Conservation (phyloP, 2,329 filamentous ascomycete species). For the Alternaria arborescens region DNA sequence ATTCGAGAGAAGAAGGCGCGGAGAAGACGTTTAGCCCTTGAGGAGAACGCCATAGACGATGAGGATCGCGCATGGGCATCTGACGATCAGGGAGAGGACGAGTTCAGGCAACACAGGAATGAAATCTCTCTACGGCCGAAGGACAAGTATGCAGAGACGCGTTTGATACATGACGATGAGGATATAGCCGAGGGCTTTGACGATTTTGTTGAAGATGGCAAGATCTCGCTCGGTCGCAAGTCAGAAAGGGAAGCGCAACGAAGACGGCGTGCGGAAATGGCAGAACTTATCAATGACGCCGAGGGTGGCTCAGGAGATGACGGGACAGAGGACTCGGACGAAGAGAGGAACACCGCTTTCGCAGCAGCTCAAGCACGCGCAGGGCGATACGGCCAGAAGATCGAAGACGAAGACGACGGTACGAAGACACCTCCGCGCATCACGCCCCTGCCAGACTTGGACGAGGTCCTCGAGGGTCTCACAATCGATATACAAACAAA, state of each 20-base stretch:
- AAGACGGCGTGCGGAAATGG: constrained; percentile 78
- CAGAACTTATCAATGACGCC: constrained; percentile 80
- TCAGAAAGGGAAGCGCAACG: constrained; percentile 76
- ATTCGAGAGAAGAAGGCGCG: constrained; percentile 92
- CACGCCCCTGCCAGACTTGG: constrained; percentile 77
- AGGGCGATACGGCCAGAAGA: constrained; percentile 76
- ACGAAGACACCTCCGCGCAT: constrained; percentile 75
- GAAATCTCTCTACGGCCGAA: constrained; percentile 62
- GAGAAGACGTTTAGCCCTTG: constrained; percentile 78
- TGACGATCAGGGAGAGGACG: constrained; percentile 51
- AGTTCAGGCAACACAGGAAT: constrained; percentile 48
- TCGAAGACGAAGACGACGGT: constrained; percentile 53
- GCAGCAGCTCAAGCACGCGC: constrained; percentile 85
- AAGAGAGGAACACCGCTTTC: constrained; percentile 77
- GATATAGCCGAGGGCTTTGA: constrained; percentile 94
- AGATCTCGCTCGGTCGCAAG: constrained; percentile 77
- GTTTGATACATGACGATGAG: constrained; percentile 85
- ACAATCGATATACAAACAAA: constrained; percentile 69
- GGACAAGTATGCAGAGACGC: constrained; percentile 71
- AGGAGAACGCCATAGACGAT: constrained; percentile 67
- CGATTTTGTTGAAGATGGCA: constrained; percentile 85
- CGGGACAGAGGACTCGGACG: constrained; percentile 71
- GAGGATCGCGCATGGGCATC: constrained; percentile 54
- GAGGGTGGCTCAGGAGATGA: constrained; percentile 76
- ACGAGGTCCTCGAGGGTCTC: constrained; percentile 71